Percentiles rank a stretch among this genome's conserved stretches.
Conservation (phyloP, 306 rosid genomes). For the Vigna trinervia region DNA sequence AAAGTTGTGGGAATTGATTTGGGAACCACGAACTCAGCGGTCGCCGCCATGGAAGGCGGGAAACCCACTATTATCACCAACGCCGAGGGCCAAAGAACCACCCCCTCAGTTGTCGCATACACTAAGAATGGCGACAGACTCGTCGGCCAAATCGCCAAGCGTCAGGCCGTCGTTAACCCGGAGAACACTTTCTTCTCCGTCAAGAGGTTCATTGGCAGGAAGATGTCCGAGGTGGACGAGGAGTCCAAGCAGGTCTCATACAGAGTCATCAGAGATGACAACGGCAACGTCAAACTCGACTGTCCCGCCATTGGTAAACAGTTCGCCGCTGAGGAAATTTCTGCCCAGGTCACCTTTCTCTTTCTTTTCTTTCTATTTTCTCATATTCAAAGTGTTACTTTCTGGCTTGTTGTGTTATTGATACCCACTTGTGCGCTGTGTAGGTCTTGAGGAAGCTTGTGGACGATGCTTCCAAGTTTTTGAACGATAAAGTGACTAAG, state of each 20-base stretch:
- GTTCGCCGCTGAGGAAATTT: constrained; percentile 89
- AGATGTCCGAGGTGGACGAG: constrained; percentile 92
- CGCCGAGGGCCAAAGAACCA: constrained; percentile 90
- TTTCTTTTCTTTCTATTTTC: background rate
- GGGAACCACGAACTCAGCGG: constrained; percentile 87
- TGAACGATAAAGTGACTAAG: constrained; percentile 94
- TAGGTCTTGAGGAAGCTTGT: constrained; percentile 96
- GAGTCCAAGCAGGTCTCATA: constrained; percentile 92
- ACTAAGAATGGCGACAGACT: constrained; percentile 85
- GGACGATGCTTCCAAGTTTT: constrained; percentile 94
- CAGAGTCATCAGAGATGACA: constrained; percentile 76
- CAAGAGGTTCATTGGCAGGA: constrained; percentile 89
- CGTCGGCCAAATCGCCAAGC: constrained; percentile 90
- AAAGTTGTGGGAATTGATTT: constrained; percentile 84
- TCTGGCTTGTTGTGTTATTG: background rate
- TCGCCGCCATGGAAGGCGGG: constrained; percentile 91
- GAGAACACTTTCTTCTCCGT: constrained; percentile 90
- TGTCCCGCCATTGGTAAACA: constrained; percentile 85
- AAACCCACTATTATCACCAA: constrained; percentile 84
- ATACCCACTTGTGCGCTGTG: background rate
- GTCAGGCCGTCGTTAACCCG: constrained; percentile 91
- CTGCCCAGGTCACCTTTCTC: constrained; percentile 69
- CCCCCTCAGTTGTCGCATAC: constrained; percentile 94
- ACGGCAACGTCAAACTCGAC: constrained; percentile 85
- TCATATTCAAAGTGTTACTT: background rate